These are phyloP conservation scores for Trichoderma semiorbis DNA, from an alignment of 2,329 filamentous ascomycete species.

Conservation along the genomic window DNA sequence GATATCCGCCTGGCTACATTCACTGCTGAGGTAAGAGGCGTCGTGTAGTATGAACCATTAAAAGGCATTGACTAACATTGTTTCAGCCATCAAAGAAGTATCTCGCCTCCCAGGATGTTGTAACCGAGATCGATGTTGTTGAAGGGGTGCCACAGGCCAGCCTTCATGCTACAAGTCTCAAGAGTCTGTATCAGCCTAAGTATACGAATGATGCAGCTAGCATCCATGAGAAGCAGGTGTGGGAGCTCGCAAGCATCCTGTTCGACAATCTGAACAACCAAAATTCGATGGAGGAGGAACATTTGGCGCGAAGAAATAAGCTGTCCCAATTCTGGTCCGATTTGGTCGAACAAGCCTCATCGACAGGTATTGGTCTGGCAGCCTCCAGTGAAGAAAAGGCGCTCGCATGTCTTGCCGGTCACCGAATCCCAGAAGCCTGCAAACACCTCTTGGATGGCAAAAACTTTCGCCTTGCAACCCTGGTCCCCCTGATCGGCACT, in stretches of 20 bases:
- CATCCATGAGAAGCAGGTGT: slow-evolving; percentile 69
- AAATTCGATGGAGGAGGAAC: slow-evolving; percentile 37
- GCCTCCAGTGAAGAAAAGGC: slow-evolving; percentile 76
- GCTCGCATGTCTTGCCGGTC: slow-evolving; percentile 71
- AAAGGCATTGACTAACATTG: slow-evolving; percentile 18
- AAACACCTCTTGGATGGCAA: slow-evolving; percentile 70
- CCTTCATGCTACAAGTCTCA: slow-evolving; percentile 38
- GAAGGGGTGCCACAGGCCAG: slow-evolving; percentile 59
- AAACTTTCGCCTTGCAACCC: slow-evolving; percentile 78
- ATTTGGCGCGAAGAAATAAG: slow-evolving; percentile 53
- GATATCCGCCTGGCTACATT: slow-evolving; percentile 65
- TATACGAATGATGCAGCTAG: slow-evolving; percentile 43
- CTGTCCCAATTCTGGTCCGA: slow-evolving; percentile 66
- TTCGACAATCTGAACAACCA: slow-evolving; percentile 65
- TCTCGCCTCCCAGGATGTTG: slow-evolving; percentile 52
- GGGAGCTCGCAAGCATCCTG: slow-evolving; percentile 81
- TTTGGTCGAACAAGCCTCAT: slow-evolving; percentile 60
- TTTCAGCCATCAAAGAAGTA: slow-evolving; percentile 52
- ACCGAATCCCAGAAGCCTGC: slow-evolving; percentile 80
- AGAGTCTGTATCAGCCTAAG: slow-evolving; percentile 40
- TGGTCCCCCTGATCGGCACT: slow-evolving; percentile 77
- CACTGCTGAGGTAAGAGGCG: slow-evolving; percentile 46
- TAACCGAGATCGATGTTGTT: slow-evolving; percentile 51
- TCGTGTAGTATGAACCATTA: neutral
- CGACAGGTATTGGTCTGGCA: slow-evolving; percentile 54